phyloP scores from a whole-genome alignment of 257 asterid species.

The Solanum clarkiae region DNA sequence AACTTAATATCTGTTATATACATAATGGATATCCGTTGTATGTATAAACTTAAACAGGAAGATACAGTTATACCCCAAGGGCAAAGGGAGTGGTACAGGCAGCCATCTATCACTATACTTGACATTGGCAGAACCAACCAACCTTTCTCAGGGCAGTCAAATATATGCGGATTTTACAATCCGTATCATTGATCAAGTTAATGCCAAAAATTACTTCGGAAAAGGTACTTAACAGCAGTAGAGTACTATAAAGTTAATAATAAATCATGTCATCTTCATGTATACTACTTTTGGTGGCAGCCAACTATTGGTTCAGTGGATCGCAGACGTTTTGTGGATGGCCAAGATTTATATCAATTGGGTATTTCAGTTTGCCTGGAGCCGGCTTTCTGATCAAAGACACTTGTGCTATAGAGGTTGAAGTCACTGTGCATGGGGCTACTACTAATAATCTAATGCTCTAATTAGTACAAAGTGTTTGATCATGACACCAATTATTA shows the following conservation, averaged over 20 bases:
- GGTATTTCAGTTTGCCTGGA: conserved; percentile 14
- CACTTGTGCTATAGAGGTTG: conserved; percentile 41
- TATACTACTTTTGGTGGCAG: conserved; percentile 25
- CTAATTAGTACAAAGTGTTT: background rate
- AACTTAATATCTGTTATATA: background rate
- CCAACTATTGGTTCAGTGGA: conserved; percentile 47
- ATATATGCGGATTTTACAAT: conserved; percentile 46
- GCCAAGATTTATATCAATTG: conserved; percentile 42
- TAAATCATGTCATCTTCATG: background rate
- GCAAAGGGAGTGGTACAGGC: conserved; percentile 47
- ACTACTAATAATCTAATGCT: conserved; percentile 1
- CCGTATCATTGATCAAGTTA: conserved; percentile 38
- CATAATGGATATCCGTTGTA: background rate
- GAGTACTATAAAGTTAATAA: background rate
- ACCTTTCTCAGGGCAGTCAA: conserved; percentile 21
- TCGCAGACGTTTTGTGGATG: conserved; percentile 38
- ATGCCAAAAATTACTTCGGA: conserved; percentile 21
- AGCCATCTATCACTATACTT: conserved; percentile 39
- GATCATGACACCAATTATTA: background rate
- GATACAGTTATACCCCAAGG: conserved; percentile 42
- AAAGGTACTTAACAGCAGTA: conserved; percentile 20
- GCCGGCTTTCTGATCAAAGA: conserved; percentile 31
- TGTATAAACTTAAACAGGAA: conserved; percentile 31
- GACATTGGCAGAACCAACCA: conserved; percentile 39
- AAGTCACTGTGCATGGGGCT: conserved; percentile 43